Conservation (phyloP, 805 yeast species). For the Hanseniaspora thailandica region DNA sequence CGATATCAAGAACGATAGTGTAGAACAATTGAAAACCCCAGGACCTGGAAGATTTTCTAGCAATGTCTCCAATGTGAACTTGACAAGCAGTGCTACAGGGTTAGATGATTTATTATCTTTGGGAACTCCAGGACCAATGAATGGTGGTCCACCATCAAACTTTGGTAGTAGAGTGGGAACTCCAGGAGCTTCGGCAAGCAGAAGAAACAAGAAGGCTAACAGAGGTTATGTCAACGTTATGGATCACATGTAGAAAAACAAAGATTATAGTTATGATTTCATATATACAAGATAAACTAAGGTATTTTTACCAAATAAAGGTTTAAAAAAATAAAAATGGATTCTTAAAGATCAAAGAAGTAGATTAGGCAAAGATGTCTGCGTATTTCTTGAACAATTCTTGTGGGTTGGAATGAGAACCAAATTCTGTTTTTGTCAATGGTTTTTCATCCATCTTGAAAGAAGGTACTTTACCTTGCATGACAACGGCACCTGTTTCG, state of each 20-base stretch:
- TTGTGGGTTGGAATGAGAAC: neutral
- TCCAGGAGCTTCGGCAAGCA: constrained; percentile 18
- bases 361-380: neutral
- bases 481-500: constrained; percentile 40
- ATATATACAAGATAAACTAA: neutral
- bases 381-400: constrained; percentile 1
- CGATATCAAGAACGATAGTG: constrained; percentile 6
- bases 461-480: constrained; percentile 65
- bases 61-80: constrained; percentile 17
- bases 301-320: neutral
- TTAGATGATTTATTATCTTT: constrained; percentile 38
- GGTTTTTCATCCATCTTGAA: too few relatives aligned
- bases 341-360: neutral
- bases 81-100: constrained; percentile 30
- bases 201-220: constrained; percentile 36
- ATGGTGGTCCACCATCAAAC: constrained; percentile 12
- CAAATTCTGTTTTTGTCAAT: constrained; percentile 27
- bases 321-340: neutral
- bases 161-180: constrained; percentile 21
- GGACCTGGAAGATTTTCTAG: constrained; percentile 19
- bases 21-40: neutral
- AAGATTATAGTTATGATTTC: neutral
- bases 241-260: constrained; percentile 24
- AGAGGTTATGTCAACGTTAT: constrained; percentile 62
- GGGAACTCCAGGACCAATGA: constrained; percentile 19